phyloP scores from a whole-genome alignment of 2,329 filamentous ascomycete species.

The Nigrospora oryzae region DNA sequence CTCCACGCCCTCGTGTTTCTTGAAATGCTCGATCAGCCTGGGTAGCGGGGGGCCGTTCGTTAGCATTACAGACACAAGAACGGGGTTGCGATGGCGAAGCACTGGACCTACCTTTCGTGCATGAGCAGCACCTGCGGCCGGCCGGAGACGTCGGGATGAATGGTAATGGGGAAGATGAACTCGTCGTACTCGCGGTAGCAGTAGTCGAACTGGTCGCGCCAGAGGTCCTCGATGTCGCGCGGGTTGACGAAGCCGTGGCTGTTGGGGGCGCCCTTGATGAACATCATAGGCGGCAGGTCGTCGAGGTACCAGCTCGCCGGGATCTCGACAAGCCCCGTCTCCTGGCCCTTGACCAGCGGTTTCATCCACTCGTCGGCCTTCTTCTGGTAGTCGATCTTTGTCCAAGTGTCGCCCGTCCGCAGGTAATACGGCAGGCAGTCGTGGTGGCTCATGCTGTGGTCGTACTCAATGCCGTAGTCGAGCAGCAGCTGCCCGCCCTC shows the following conservation, averaged over 20 bases:
- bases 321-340: slow-evolving; percentile 60
- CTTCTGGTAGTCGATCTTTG: slow-evolving; percentile 58
- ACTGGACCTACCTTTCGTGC: slow-evolving; percentile 52
- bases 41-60: background rate
- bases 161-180: slow-evolving; percentile 70
- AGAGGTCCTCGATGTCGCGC: slow-evolving; percentile 55
- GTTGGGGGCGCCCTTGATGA: slow-evolving; percentile 58
- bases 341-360: slow-evolving; percentile 47
- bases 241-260: slow-evolving; percentile 54
- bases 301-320: slow-evolving; percentile 58
- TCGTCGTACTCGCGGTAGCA: slow-evolving; percentile 71
- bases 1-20: slow-evolving; percentile 14
- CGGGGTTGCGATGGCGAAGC: background rate
- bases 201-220: slow-evolving; percentile 62
- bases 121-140: slow-evolving; percentile 65
- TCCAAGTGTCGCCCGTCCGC: slow-evolving; percentile 56
- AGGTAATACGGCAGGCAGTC: slow-evolving; percentile 59
- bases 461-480: slow-evolving; percentile 61
- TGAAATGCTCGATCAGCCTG: slow-evolving; percentile 29
- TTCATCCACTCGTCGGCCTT: slow-evolving; percentile 60
- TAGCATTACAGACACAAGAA: background rate
- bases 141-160: slow-evolving; percentile 67
- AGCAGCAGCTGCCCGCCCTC: slow-evolving; percentile 59
- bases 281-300: slow-evolving; percentile 64
- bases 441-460: slow-evolving; percentile 58